Evolutionary conservation across 108 stramenopile genomes (phyloP).

Genomic region (Nitzschia putrida): DNA sequence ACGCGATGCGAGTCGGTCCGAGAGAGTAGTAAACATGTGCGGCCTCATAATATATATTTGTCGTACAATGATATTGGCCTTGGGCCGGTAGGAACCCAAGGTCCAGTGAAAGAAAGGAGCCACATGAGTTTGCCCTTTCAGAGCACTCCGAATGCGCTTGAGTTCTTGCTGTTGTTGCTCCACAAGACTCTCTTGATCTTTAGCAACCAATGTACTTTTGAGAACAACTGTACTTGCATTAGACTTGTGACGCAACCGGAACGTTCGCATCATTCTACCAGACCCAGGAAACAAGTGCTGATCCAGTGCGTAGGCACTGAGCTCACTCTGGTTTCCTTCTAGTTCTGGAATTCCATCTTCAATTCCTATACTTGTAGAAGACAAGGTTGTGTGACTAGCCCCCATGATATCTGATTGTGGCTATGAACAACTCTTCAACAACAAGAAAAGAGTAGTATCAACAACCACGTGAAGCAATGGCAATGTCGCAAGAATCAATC

Average conservation of each 20-base stretch:
- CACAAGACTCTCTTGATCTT: constrained; percentile 17
- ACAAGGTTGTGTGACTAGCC: constrained; percentile 38
- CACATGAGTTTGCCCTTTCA: constrained; percentile 32
- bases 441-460: too few relatives aligned
- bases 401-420: constrained; percentile 24
- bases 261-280: constrained; percentile 83
- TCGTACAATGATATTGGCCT: constrained; percentile 24
- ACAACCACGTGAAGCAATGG: too few relatives aligned
- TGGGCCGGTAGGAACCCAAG: constrained; percentile 13
- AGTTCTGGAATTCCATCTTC: constrained; percentile 26
- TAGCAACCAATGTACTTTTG: constrained; percentile 37
- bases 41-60: constrained; percentile 84
- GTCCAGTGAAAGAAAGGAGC: constrained; percentile 54
- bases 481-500: too few relatives aligned
- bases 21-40: constrained; percentile 84
- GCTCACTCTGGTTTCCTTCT: constrained; percentile 17
- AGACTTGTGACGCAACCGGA: constrained; percentile 55
- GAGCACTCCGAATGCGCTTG: constrained; percentile 29
- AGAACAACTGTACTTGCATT: constrained; percentile 38
- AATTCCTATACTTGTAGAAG: constrained; percentile 22
- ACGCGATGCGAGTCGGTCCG: constrained; percentile 88
- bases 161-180: constrained; percentile 37
- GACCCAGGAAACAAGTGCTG: constrained; percentile 56
- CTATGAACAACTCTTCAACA: too few relatives aligned
- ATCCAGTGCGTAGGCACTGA: constrained; percentile 28